These are phyloP conservation scores for Trichoderma lentiforme DNA, from an alignment of 2,329 filamentous ascomycete species.

Conservation along the genomic window DNA sequence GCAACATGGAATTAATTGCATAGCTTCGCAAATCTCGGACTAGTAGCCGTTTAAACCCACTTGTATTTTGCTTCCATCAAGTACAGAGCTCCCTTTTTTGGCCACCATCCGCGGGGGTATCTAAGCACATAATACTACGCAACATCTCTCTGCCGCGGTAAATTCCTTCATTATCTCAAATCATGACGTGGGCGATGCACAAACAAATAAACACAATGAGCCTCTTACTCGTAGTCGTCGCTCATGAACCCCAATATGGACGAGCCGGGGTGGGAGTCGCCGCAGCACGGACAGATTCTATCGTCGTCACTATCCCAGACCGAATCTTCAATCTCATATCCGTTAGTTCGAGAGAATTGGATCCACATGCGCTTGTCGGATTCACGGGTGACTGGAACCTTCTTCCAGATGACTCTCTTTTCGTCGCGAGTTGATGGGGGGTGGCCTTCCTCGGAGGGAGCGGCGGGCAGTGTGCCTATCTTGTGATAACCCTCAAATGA, in stretches of 20 bases:
- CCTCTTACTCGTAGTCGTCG: slow-evolving; percentile 27
- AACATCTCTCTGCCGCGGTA: slow-evolving; percentile 2
- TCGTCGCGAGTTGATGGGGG: slow-evolving; percentile 41
- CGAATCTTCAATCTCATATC: slow-evolving; percentile 35
- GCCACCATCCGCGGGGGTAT: slow-evolving; percentile 17
- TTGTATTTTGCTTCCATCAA: slow-evolving; percentile 3
- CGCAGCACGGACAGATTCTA: slow-evolving; percentile 40
- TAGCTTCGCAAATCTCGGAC: neutral
- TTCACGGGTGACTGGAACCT: slow-evolving; percentile 43
- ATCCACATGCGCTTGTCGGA: slow-evolving; percentile 44
- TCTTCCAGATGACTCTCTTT: slow-evolving; percentile 50
- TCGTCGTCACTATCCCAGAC: slow-evolving; percentile 37
- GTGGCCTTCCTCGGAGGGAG: slow-evolving; percentile 42
- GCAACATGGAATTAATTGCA: neutral
- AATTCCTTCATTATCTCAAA: slow-evolving; percentile 17
- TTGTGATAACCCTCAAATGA: slow-evolving; percentile 27
- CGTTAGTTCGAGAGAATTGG: slow-evolving; percentile 43
- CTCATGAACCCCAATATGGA: slow-evolving; percentile 34
- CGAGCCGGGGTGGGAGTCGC: slow-evolving; percentile 36
- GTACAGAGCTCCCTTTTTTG: slow-evolving; percentile 9
- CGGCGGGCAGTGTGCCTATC: slow-evolving; percentile 36
- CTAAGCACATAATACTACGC: slow-evolving; percentile 18
- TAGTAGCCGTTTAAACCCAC: slow-evolving; percentile 3
- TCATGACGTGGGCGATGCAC: neutral
- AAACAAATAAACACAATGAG: neutral